Evolutionary conservation across 1,284 basidiomycete genomes (phyloP).

Genomic region (Apiotrichum porosum): DNA sequence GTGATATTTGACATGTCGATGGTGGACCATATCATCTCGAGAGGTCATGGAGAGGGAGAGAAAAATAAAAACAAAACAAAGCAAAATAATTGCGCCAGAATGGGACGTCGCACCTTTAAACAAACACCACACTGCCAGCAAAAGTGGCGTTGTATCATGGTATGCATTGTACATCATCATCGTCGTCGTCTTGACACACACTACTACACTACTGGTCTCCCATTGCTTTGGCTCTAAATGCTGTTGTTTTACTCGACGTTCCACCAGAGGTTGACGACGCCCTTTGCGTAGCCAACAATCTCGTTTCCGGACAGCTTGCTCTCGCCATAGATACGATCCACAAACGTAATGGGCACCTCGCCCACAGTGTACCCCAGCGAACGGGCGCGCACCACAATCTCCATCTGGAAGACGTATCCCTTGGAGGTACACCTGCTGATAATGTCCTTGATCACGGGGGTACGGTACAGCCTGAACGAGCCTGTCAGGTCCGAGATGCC

Average conservation of each 20-base stretch:
- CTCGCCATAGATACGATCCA: slow-evolving; percentile 86
- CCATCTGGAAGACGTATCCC: slow-evolving; percentile 96
- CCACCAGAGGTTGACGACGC: slow-evolving; percentile 73
- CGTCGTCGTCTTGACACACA: not conserved
- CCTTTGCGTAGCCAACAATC: slow-evolving; percentile 80
- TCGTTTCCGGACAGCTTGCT: slow-evolving; percentile 85
- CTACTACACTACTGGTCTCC: not conserved
- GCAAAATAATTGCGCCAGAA: no score
- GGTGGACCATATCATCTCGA: not conserved
- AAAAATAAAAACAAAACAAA: no score
- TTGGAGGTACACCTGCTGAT: slow-evolving; percentile 76
- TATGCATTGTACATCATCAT: slow-evolving; percentile 13
- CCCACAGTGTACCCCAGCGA: slow-evolving; percentile 76
- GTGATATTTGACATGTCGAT: not conserved
- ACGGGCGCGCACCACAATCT: slow-evolving; percentile 86
- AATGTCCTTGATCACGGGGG: slow-evolving; percentile 69
- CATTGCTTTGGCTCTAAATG: no score
- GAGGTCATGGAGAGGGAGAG: not conserved
- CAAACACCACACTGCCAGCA: no score
- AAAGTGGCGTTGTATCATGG: slow-evolving; percentile 2
- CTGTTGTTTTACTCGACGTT: slow-evolving; percentile 48
- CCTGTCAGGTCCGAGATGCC: slow-evolving; percentile 83
- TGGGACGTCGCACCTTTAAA: no score
- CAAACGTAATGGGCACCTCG: slow-evolving; percentile 89
- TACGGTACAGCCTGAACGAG: slow-evolving; percentile 75